phyloP scores from a whole-genome alignment of 805 yeast species.

The Candida schatavii region DNA sequence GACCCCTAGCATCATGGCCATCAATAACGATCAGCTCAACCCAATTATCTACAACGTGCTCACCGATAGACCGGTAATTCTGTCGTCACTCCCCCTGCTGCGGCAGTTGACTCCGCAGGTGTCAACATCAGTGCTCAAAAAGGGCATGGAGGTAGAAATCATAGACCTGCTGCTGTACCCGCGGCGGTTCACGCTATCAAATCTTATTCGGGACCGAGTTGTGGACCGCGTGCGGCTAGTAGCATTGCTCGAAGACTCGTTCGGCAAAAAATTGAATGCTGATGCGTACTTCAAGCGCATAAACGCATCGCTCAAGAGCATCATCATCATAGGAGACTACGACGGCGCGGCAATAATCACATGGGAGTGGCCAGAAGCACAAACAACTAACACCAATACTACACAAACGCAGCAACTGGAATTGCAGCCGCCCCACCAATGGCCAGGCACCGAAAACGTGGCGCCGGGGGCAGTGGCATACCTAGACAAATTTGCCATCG shows the following conservation, averaged over 20 bases:
- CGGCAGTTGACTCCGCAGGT: conserved; percentile 53
- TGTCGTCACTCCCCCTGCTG: conserved; percentile 81
- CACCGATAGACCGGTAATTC: conserved; percentile 87
- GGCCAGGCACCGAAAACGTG: conserved; percentile 9
- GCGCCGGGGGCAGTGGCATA: conserved; percentile 55
- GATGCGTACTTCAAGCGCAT: conserved; percentile 67
- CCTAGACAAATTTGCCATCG: conserved; percentile 91
- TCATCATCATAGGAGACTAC: conserved; percentile 88
- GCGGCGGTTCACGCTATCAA: conserved; percentile 37
- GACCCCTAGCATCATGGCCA: conserved; percentile 71
- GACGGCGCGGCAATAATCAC: conserved; percentile 95
- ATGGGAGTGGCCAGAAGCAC: conserved; percentile 49
- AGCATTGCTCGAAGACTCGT: conserved; percentile 71
- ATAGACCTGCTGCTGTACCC: conserved; percentile 26
- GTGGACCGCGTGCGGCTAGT: conserved; percentile 60
- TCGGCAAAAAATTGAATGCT: conserved; percentile 63
- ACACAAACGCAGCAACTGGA: not conserved
- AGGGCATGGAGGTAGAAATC: conserved; percentile 62
- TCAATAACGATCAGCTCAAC: conserved; percentile 53
- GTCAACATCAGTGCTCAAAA: conserved; percentile 75
- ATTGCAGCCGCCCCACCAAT: no score
- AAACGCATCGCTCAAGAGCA: conserved; percentile 62
- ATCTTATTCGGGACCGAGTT: conserved; percentile 32
- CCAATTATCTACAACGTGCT: conserved; percentile 87
- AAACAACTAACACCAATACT: conserved; percentile 7